Conservation (phyloP, 1,284 basidiomycete species). For the Ustilago sp. region DNA sequence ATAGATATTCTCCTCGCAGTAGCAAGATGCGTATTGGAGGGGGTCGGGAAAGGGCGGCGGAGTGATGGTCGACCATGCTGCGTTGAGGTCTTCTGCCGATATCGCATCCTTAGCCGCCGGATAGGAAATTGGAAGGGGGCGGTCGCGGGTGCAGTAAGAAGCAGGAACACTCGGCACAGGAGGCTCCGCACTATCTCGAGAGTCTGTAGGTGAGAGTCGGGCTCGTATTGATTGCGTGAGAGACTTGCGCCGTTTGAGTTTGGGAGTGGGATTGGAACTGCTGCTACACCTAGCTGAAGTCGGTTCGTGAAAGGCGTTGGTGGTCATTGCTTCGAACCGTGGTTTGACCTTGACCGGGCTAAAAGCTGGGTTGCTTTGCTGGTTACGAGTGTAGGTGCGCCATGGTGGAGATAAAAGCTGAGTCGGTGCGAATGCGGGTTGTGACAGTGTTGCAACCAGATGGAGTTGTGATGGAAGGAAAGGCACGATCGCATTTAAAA, state of each 20-base stretch:
- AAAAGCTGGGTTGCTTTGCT: no score
- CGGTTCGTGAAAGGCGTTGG: neutral
- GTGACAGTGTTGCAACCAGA: neutral
- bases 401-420: no score
- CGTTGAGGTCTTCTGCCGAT: conserved; percentile 2
- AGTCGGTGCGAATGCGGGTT: no score
- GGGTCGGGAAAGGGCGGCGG: conserved; percentile 25
- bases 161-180: neutral
- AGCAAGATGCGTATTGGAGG: conserved; percentile 39
- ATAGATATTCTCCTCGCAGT: conserved; percentile 63
- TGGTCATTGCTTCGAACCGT: neutral
- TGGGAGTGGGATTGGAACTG: neutral
- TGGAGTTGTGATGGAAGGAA: neutral
- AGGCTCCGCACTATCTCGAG: neutral
- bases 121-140: neutral
- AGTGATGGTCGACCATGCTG: conserved; percentile 10
- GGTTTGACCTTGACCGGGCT: no score
- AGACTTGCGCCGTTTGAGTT: neutral
- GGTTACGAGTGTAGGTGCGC: no score
- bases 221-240: neutral
- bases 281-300: neutral
- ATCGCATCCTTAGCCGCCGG: neutral
- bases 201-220: neutral
- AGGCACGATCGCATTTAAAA: neutral
- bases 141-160: neutral